Evolutionary conservation across 2,329 filamentous ascomycete species (phyloP).

Genomic region (Penicillium sp.): DNA sequence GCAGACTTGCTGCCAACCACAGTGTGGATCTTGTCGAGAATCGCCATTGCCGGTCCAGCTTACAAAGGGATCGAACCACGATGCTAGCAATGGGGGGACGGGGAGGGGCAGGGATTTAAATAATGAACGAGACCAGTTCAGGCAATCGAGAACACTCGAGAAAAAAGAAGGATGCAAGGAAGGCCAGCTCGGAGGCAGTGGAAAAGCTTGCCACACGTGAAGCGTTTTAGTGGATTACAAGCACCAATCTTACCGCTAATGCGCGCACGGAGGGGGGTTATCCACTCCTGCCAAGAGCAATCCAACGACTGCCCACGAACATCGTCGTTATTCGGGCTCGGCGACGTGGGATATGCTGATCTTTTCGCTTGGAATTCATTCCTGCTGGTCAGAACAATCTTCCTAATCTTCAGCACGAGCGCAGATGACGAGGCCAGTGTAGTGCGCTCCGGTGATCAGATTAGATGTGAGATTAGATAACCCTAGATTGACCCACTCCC

Average conservation of each 20-base stretch:
- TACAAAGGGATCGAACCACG: not conserved
- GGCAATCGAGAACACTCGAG: not conserved
- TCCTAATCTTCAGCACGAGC: not conserved
- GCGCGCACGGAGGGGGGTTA: not conserved
- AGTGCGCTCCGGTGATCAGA: not conserved
- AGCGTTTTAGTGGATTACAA: not conserved
- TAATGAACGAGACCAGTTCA: not conserved
- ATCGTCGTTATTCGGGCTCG: not conserved
- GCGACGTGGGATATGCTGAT: not conserved
- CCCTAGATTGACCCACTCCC: not conserved
- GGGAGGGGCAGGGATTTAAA: not conserved
- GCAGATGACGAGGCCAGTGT: not conserved
- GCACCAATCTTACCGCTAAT: not conserved
- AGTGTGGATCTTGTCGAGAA: not conserved
- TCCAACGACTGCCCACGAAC: not conserved
- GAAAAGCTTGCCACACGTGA: constrained; percentile 2
- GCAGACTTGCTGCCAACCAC: not conserved
- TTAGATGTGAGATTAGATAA: not conserved
- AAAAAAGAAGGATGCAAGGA: not conserved
- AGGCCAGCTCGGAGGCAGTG: not conserved
- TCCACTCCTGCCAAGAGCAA: not conserved
- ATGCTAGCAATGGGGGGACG: not conserved
- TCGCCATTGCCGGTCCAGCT: not conserved
- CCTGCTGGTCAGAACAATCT: not conserved
- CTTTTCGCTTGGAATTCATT: not conserved